Percentiles rank a stretch among this genome's conserved stretches.
Conservation (phyloP, 768 basidiomycete genomes). For the Fistulinella prunicolor region DNA sequence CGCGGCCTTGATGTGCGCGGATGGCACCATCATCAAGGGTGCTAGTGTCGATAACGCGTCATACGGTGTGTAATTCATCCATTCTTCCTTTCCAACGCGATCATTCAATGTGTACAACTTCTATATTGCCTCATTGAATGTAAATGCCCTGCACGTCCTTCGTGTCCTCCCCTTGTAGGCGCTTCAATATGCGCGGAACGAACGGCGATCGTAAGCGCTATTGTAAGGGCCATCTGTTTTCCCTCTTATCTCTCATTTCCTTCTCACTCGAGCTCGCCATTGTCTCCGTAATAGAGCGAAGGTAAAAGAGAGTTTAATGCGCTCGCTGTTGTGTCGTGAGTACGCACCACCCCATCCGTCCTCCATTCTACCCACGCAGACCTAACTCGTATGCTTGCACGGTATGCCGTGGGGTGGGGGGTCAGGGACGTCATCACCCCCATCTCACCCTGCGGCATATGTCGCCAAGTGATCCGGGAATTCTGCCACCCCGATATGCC, state of each 20-base stretch:
- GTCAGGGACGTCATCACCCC: constrained; percentile 66
- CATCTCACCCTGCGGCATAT: constrained; percentile 89
- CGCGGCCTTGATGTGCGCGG: constrained; percentile 69
- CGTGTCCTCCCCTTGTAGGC: constrained; percentile 58
- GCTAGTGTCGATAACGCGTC: constrained; percentile 93
- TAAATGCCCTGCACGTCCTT: background rate
- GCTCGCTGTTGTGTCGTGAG: constrained; percentile 76
- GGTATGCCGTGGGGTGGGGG: background rate
- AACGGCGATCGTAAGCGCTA: constrained; percentile 87
- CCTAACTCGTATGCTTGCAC: background rate
- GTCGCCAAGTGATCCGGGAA: constrained; percentile 86
- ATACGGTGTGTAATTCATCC: constrained; percentile 52
- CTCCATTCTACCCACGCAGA: too few species aligned
- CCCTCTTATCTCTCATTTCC: background rate
- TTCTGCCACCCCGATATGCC: constrained; percentile 78
- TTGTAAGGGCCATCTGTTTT: constrained; percentile 47
- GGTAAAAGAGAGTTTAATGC: constrained; percentile 65
- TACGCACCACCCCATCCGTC: constrained; percentile 9
- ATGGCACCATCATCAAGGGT: constrained; percentile 75
- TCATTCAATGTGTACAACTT: background rate
- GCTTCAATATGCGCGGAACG: constrained; percentile 91
- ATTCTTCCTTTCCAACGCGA: background rate
- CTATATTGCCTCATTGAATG: background rate
- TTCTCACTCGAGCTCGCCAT: background rate
- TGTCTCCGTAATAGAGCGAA: constrained; percentile 58